Evolutionary conservation across 306 rosid species (phyloP).

Genomic region (Gleditsia sinensis): DNA sequence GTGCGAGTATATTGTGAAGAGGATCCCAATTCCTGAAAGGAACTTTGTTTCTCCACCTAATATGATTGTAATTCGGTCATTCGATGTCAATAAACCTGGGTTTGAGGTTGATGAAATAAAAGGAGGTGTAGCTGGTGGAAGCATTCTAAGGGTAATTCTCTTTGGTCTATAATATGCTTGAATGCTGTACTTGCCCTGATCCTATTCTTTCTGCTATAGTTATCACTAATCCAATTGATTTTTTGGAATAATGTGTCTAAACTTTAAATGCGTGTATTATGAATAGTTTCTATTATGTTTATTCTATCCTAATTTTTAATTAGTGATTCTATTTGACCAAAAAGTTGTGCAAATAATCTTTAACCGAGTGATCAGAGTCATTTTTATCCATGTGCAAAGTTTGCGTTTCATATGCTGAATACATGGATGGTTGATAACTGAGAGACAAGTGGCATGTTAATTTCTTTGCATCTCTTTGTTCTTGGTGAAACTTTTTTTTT

Average conservation of each 20-base stretch:
- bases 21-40: constrained; percentile 94
- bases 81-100: constrained; percentile 96
- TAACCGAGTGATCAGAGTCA: neutral
- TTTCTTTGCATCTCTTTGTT: constrained; percentile 1
- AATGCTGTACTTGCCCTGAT: neutral
- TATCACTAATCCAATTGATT: neutral
- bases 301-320: neutral
- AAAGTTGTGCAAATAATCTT: neutral
- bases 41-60: constrained; percentile 91
- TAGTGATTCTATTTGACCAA: neutral
- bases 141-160: constrained; percentile 81
- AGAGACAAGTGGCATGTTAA: neutral
- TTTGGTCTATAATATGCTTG: constrained; percentile 2
- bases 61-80: constrained; percentile 95
- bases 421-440: constrained; percentile 1
- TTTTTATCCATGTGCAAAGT: neutral
- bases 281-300: neutral
- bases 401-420: neutral
- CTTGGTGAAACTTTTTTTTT: neutral
- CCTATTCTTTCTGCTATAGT: neutral
- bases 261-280: neutral
- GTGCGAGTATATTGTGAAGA: constrained; percentile 89
- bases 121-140: constrained; percentile 99
- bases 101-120: constrained; percentile 92
- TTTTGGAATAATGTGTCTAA: neutral